Evolutionary conservation across 148 eudicot species (phyloP).

Genomic region (Chenopodium quinoa): DNA sequence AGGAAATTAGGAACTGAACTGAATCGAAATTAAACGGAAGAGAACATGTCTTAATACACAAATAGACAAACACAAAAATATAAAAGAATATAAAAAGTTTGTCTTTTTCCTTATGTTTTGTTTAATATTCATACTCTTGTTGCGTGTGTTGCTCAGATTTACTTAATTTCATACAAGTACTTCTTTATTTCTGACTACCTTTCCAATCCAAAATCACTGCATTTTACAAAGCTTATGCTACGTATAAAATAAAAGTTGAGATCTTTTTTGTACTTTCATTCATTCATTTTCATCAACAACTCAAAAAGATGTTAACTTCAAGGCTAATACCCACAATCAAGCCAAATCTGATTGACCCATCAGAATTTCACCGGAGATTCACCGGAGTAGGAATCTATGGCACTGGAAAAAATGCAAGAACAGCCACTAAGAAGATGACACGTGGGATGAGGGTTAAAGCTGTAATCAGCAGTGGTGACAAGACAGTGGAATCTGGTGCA

Average conservation of each 20-base stretch:
- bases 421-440: neutral
- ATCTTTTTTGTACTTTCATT: neutral
- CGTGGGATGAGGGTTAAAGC: constrained; percentile 42
- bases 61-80: neutral
- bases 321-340: constrained; percentile 9
- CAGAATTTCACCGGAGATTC: constrained; percentile 28
- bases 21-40: too few relatives aligned
- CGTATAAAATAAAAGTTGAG: neutral
- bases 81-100: neutral
- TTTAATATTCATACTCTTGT: too few relatives aligned
- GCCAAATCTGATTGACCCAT: constrained; percentile 16
- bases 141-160: too few relatives aligned
- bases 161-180: too few relatives aligned
- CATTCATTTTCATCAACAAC: too few relatives aligned
- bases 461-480: constrained; percentile 60
- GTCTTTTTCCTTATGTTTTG: neutral
- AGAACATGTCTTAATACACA: neutral
- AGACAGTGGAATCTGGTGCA: constrained; percentile 33
- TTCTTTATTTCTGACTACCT: too few relatives aligned
- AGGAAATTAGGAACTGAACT: too few relatives aligned
- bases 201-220: neutral
- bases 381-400: constrained; percentile 28
- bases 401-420: constrained; percentile 19
- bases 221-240: too few relatives aligned
- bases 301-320: constrained; percentile 22